phyloP scores from a whole-genome alignment of 2,329 filamentous ascomycete genomes.

The Monosporascus sp. region DNA sequence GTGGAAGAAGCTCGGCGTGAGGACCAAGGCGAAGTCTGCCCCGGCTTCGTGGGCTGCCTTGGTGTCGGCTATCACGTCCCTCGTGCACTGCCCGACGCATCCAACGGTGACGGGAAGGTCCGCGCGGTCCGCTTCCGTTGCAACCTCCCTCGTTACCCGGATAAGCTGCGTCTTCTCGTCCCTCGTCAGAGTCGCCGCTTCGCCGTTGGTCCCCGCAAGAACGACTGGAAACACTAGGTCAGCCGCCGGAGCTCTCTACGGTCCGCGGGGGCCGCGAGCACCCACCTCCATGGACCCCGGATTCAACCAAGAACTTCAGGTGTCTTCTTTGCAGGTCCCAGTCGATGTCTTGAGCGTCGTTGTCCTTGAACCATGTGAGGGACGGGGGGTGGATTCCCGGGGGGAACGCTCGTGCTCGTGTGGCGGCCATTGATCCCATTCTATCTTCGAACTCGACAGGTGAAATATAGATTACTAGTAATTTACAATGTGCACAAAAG shows the following conservation, averaged over 20 bases:
- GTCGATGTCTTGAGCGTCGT: conserved; percentile 46
- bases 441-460: neutral
- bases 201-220: conserved; percentile 67
- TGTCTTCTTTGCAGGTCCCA: conserved; percentile 50
- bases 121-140: conserved; percentile 51
- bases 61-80: conserved; percentile 61
- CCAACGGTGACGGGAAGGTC: conserved; percentile 62
- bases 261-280: neutral
- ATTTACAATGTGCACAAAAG: too few relatives aligned
- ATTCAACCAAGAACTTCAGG: conserved; percentile 47
- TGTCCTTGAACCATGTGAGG: conserved; percentile 49
- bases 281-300: conserved; percentile 45
- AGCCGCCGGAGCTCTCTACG: neutral
- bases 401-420: conserved; percentile 26
- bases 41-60: conserved; percentile 56
- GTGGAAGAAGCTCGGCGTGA: conserved; percentile 69
- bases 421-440: neutral
- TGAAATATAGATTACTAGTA: neutral
- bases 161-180: conserved; percentile 60
- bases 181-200: conserved; percentile 62
- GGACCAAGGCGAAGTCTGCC: conserved; percentile 62
- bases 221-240: conserved; percentile 39
- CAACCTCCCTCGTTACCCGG: conserved; percentile 53
- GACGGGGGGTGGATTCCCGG: conserved; percentile 52
- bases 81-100: conserved; percentile 60